These are phyloP conservation scores for Fraxinus floribunda DNA, from an alignment of 305 asterid genomes.

Conservation along the genomic window DNA sequence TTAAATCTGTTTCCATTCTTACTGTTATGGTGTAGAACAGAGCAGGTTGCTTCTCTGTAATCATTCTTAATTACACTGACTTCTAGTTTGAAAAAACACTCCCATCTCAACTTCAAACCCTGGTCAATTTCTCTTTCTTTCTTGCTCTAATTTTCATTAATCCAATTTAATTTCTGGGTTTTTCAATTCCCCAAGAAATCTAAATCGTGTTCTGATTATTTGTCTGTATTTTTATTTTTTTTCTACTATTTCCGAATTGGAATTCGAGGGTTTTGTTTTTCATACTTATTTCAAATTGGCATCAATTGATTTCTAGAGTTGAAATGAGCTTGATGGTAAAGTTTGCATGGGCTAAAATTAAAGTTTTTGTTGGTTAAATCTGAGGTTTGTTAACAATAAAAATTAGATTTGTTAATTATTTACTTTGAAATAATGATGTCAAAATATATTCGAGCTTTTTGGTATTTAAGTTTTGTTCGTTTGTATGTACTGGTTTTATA, in stretches of 20 bases:
- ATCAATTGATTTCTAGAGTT: not conserved
- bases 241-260: not conserved
- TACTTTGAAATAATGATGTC: not conserved
- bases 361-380: not conserved
- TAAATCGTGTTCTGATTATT: not conserved
- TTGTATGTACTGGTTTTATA: not conserved
- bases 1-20: not conserved
- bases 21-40: not conserved
- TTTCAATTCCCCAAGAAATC: not conserved
- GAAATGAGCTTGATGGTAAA: not conserved
- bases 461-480: not conserved
- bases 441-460: not conserved
- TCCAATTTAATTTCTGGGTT: not conserved
- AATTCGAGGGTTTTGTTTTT: not conserved
- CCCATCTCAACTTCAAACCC: not conserved
- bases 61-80: not conserved
- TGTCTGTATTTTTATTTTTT: not conserved
- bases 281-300: not conserved
- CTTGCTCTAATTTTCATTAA: not conserved
- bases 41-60: not conserved
- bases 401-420: not conserved
- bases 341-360: not conserved
- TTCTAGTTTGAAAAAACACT: not conserved
- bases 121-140: not conserved
- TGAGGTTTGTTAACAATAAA: not conserved